Conservation (phyloP, 768 basidiomycete genomes). For the Sarcodon sp. region DNA sequence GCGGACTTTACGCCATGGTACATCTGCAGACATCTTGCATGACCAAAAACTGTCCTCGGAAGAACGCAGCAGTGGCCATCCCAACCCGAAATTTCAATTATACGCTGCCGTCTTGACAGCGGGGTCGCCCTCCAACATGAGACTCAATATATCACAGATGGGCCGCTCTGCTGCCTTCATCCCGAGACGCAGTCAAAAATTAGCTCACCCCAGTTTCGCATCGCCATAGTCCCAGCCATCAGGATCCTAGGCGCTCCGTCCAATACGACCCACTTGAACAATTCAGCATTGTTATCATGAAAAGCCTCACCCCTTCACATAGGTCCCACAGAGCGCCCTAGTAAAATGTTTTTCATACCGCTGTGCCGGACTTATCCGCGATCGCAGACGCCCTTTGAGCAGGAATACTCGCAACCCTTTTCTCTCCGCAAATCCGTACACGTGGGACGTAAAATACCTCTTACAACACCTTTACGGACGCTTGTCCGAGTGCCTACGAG, state of each 20-base stretch:
- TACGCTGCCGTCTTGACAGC: too few relatives aligned
- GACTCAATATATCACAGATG: too few relatives aligned
- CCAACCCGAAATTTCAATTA: too few relatives aligned
- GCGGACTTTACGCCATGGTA: neutral
- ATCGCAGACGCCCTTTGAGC: slow-evolving; percentile 62
- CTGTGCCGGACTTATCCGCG: slow-evolving; percentile 72
- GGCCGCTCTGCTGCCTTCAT: neutral
- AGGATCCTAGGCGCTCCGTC: neutral
- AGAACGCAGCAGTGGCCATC: too few relatives aligned
- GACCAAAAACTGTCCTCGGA: neutral
- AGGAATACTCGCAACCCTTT: slow-evolving; percentile 54
- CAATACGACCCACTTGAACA: neutral
- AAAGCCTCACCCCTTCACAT: slow-evolving; percentile 35
- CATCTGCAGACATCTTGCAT: neutral
- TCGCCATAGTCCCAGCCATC: neutral
- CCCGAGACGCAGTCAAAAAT: neutral
- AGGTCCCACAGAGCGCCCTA: slow-evolving; percentile 65
- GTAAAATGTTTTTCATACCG: slow-evolving; percentile 36
- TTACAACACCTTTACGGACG: slow-evolving; percentile 76
- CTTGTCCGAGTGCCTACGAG: slow-evolving; percentile 68
- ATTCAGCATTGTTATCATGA: too few relatives aligned
- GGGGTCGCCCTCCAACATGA: too few relatives aligned
- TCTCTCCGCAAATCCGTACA: neutral
- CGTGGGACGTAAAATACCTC: neutral
- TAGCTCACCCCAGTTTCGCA: neutral